Conservation (phyloP, 2,329 filamentous ascomycete genomes). For the Emergomyces pasteurianus region DNA sequence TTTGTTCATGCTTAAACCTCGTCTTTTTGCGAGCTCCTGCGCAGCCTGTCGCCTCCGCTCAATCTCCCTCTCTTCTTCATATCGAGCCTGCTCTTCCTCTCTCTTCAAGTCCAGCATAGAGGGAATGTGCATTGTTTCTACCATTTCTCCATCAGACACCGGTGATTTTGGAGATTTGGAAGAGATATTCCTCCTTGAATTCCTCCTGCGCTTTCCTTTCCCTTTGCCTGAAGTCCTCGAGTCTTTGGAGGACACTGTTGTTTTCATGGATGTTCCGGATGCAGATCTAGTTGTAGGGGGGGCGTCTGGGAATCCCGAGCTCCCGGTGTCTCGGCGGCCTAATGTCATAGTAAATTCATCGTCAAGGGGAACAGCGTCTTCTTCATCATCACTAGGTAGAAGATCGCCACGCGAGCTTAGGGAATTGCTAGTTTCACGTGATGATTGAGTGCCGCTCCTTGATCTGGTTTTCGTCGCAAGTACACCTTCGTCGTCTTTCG, state of each 20-base stretch:
- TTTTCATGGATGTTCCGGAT: slow-evolving; percentile 37
- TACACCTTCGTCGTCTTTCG: slow-evolving; percentile 8
- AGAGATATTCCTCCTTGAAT: slow-evolving; percentile 16
- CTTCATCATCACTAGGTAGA: slow-evolving; percentile 84
- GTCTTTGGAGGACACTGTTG: slow-evolving; percentile 36
- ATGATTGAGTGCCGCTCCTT: slow-evolving; percentile 67
- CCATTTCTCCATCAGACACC: slow-evolving; percentile 16
- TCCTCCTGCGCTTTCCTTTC: slow-evolving; percentile 21
- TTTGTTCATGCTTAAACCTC: slow-evolving; percentile 34
- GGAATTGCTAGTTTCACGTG: slow-evolving; percentile 72
- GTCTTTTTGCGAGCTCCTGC: slow-evolving; percentile 41
- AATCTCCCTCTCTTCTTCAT: slow-evolving; percentile 46
- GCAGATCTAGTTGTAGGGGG: slow-evolving; percentile 31
- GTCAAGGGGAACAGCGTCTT: slow-evolving; percentile 83
- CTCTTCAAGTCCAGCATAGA: slow-evolving; percentile 44
- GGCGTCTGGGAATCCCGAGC: slow-evolving; percentile 50
- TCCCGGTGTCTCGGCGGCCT: slow-evolving; percentile 51
- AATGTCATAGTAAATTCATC: slow-evolving; percentile 84
- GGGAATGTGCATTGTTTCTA: slow-evolving; percentile 27
- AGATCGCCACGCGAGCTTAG: slow-evolving; percentile 79
- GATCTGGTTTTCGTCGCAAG: slow-evolving; percentile 22
- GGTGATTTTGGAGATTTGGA: slow-evolving; percentile 18
- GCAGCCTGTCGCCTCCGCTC: slow-evolving; percentile 44
- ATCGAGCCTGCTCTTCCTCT: slow-evolving; percentile 44
- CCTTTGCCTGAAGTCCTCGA: slow-evolving; percentile 23